Conservation (phyloP, 345 rosid genomes). For the Noccaea bulbosa region DNA sequence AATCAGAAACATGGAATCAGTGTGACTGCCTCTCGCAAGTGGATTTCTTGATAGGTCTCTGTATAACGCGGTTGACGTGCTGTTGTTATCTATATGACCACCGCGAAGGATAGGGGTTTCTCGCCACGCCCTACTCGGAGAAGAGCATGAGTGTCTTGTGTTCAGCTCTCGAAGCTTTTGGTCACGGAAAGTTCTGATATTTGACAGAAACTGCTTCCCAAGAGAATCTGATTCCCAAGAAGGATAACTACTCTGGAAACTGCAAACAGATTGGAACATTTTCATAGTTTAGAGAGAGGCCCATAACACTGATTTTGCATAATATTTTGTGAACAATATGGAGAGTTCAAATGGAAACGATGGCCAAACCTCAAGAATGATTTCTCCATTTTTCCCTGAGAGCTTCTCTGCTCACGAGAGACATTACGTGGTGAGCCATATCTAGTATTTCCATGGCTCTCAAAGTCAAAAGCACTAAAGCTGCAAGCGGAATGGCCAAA, state of each 20-base stretch:
- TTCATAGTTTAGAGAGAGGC: slow-evolving; percentile 17
- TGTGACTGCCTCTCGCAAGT: slow-evolving; percentile 47
- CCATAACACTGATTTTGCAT: slow-evolving; percentile 16
- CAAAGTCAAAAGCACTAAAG: slow-evolving; percentile 83
- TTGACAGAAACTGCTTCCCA: slow-evolving; percentile 80
- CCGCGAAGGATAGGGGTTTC: slow-evolving; percentile 52
- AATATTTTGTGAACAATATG: not conserved
- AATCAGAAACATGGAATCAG: slow-evolving; percentile 67
- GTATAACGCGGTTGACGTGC: slow-evolving; percentile 24
- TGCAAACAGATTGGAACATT: slow-evolving; percentile 47
- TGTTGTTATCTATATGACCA: slow-evolving; percentile 50
- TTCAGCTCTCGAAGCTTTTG: slow-evolving; percentile 62
- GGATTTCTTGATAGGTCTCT: slow-evolving; percentile 56
- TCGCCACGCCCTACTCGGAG: slow-evolving; percentile 55
- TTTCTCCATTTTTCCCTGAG: slow-evolving; percentile 98
- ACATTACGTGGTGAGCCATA: slow-evolving; percentile 77
- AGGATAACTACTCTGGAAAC: slow-evolving; percentile 88
- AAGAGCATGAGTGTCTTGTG: slow-evolving; percentile 49
- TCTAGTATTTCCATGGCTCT: slow-evolving; percentile 81
- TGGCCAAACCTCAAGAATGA: slow-evolving; percentile 83
- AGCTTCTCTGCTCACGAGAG: slow-evolving; percentile 66
- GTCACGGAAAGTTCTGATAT: slow-evolving; percentile 81
- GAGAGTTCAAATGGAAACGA: not conserved
- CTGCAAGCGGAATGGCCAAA: slow-evolving; percentile 49
- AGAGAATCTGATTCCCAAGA: slow-evolving; percentile 82